Evolutionary conservation across 768 basidiomycete genomes (phyloP), one percentile per base, ranked within the genome.

Genomic region (Calocera viscosa): DNA sequence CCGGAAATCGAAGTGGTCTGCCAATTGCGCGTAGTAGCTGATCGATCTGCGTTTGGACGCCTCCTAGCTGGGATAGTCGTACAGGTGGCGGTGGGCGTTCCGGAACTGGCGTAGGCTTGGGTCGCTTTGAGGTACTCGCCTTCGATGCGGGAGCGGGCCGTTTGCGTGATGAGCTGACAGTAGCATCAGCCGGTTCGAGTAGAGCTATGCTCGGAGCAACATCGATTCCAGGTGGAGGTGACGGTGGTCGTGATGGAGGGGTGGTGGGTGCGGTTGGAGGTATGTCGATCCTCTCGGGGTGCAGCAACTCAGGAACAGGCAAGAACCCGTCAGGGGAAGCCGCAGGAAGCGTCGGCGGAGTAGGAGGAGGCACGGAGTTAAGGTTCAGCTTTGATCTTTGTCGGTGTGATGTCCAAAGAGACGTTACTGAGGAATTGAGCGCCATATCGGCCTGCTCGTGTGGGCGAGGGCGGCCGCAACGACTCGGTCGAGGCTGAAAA

Each of bases 11-110:
- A 0, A 99, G 77, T 0, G 96, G 96, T 85, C 98, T 88, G 0
- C 91, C 93, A 16, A 98, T 93, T n/a, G 95, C 86, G 72, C 97
- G 94, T 39, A 96, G 83, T 80, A 98, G 84, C 75, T 94, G 94
- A 74, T 95, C 93, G 17, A 97, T 82, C 69, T 89, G 94, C 16
- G 80, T 72, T 67, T 90, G 87, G 2, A 97, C 83, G 10, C 95
- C 96, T 16, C 94, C 96, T 0, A 98, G 82, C 71, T 93, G 88
- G 1, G 91, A 84, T 2, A 98, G 78, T 10, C 91, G 83, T 0
- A 88, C 84, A 0, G 83, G 75, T 0, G 94, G 93, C 0, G 93
- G 89, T 1, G 83, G 53, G 14, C 53, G 53, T 19, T 60, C 53
- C 5, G 24, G 53, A 32, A 32, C 30, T 16, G 53, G 53, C 2